Base-by-base conservation (phyloP, 1,139 yeast genomes). In the Kodamaea ohmeri region DNA sequence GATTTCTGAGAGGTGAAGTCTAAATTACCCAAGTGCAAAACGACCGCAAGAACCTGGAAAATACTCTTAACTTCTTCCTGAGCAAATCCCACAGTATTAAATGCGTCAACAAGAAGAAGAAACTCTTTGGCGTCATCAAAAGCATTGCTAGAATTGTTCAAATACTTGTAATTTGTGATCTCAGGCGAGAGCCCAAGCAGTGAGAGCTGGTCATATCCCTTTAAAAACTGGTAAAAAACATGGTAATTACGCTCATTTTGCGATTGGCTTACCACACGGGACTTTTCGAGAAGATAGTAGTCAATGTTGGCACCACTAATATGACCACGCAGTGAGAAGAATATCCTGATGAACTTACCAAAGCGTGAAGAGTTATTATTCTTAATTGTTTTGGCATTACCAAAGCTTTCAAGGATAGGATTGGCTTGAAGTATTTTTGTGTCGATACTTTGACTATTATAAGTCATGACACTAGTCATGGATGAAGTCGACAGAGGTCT, bases 331-430 rank as follows among this genome's bases (percentile, higher is more conserved):
- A 66, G 54, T 38, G 78, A 73, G 52, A 92, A 88, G 58, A 80
- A 89, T 42, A 94, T 86, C 52, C 92, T 83, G 46, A 94, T 88
- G 56, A 92, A 94, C 61, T 94, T 94, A 34, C 99, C 99, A 58
- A 94, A 94, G 55, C 99, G 77, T 8, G 98, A 92, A 7, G 97
- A 89, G 58, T 94, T 94, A 58, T 90, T 83, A 58, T 94, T 94
- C 49, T 94, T 78, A 20, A 89, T 88, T 0, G 99, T 94, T 53
- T 92, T 96, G 1, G 99, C 95, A 61, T 94, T 94, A 49, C 99
- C 99, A 61, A 94, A 94, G 30, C 97, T 82, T 60, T 94, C 99
- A 50, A 94, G 67, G 34, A 94, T 88, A 0, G 98, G 98, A 55
- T 92, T 94, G 7, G 98, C 96, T 55, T 88, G 92, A 32, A 92